Conservation (phyloP, 2,329 filamentous ascomycete genomes). For the Raffaelea albimanens region DNA sequence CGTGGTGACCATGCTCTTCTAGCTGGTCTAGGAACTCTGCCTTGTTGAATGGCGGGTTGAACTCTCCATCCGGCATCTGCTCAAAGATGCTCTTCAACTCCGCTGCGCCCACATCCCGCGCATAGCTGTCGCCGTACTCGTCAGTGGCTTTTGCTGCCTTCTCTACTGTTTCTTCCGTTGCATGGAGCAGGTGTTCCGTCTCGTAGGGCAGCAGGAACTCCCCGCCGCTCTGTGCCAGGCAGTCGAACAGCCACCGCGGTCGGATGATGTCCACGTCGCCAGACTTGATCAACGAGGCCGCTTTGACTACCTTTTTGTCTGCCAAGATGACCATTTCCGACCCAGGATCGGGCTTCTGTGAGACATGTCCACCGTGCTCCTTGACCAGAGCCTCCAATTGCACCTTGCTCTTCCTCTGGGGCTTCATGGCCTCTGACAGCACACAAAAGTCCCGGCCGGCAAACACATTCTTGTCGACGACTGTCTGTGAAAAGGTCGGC, state of each 20-base stretch:
- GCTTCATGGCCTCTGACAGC: constrained; percentile 63
- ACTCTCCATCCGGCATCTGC: constrained; percentile 14
- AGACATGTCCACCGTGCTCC: constrained; percentile 69
- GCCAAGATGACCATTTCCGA: constrained; percentile 63
- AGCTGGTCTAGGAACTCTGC: constrained; percentile 43
- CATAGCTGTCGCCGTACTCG: constrained; percentile 73
- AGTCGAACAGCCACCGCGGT: constrained; percentile 77
- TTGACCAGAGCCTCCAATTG: constrained; percentile 77
- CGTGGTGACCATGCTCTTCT: constrained; percentile 40
- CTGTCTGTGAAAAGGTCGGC: not conserved
- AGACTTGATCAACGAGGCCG: constrained; percentile 67
- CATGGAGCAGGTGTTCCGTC: constrained; percentile 61
- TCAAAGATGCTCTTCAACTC: constrained; percentile 32
- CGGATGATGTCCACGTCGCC: constrained; percentile 64
- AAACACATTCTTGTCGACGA: constrained; percentile 48
- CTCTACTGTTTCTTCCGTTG: constrained; percentile 43
- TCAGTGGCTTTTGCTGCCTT: constrained; percentile 59
- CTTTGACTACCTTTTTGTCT: constrained; percentile 73
- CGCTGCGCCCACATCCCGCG: constrained; percentile 42
- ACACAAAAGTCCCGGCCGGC: constrained; percentile 72
- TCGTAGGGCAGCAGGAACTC: constrained; percentile 56
- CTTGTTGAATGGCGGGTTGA: constrained; percentile 27
- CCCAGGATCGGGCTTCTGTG: constrained; percentile 58
- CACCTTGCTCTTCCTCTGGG: constrained; percentile 64
- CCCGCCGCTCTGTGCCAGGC: constrained; percentile 48